Evolutionary conservation across 176 grass and related monocot genomes (phyloP).

Genomic region (Eragrostis curvula): DNA sequence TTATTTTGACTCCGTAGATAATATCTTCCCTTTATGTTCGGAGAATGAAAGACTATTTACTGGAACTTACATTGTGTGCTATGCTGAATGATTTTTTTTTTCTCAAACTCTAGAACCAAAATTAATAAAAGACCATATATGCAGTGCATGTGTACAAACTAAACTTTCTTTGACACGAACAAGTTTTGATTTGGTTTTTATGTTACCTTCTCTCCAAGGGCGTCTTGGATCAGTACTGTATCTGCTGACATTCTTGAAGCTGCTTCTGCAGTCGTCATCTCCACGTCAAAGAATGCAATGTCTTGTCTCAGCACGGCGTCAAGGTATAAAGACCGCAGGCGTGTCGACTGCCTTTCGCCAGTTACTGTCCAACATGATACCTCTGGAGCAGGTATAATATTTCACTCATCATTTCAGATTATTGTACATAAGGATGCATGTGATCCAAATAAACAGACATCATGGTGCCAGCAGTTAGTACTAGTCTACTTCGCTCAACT

Average conservation of each 20-base stretch:
- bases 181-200: not conserved
- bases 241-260: constrained; percentile 52
- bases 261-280: constrained; percentile 66
- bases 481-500: not conserved
- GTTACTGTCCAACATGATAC: constrained; percentile 61
- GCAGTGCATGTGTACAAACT: not conserved
- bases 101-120: not conserved
- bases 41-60: constrained; percentile 28
- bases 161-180: not conserved
- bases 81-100: not conserved
- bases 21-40: not conserved
- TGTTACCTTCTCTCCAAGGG: constrained; percentile 65
- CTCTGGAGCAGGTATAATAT: constrained; percentile 46
- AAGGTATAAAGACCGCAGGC: constrained; percentile 54
- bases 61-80: not conserved
- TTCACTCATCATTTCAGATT: constrained; percentile 34
- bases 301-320: constrained; percentile 55
- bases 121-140: not conserved
- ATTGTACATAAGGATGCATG: not conserved
- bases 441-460: constrained; percentile 17
- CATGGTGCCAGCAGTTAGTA: not conserved
- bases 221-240: constrained; percentile 63
- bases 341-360: constrained; percentile 63
- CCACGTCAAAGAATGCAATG: constrained; percentile 62
- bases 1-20: not conserved